Evolutionary conservation across 2,329 filamentous ascomycete genomes (phyloP), one percentile per base, ranked within the genome.

Genomic region (Xylariaceae sp.): DNA sequence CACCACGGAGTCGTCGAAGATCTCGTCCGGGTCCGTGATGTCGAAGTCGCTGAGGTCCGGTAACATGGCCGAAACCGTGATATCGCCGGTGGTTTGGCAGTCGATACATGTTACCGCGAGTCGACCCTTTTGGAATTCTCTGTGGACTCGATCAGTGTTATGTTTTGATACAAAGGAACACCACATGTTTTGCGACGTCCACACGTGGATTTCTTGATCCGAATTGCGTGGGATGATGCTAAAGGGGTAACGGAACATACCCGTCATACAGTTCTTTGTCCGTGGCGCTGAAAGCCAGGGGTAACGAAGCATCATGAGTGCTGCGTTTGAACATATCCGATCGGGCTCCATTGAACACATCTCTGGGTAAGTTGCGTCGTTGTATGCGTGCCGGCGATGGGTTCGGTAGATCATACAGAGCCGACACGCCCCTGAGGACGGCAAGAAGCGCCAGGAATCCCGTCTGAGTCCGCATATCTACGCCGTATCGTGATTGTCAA

Each of bases 41-140:
- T 42, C 9, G 37, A 70, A 53, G n/a, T 70, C 67, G 37, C 56
- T 65, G 17, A 71, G 53, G 45, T 68, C 62, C 4, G 68, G 68
- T 42, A 71, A 61, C 42, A 62, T 67, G 15, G 66, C 65, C 2
- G 65, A 65, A 8, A 64, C 68, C 3, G 52, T 59, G 23, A 70
- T 56, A 18, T 58, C 50, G 30, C 68, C 68, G 15, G 45, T 66
- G 11, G 65, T 70, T 13, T 47, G 56, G 56, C 68, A 71, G 13
- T 70, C 65, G 37, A 62, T 52, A 44, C 68, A 71, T 23, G 62
- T 63, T 30, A 68, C 68, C 37, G n/a, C 61, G 62, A 61, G 65
- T 52, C 39, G 37, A 50, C 37, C 56, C 17, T 44, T 61, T 53
- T 49, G 17, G 62, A 67, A 45, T 18, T 58, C 51, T 39, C 62